Evolutionary conservation across 805 yeast species (phyloP).

Genomic region (Brettanomyces anomalus): DNA sequence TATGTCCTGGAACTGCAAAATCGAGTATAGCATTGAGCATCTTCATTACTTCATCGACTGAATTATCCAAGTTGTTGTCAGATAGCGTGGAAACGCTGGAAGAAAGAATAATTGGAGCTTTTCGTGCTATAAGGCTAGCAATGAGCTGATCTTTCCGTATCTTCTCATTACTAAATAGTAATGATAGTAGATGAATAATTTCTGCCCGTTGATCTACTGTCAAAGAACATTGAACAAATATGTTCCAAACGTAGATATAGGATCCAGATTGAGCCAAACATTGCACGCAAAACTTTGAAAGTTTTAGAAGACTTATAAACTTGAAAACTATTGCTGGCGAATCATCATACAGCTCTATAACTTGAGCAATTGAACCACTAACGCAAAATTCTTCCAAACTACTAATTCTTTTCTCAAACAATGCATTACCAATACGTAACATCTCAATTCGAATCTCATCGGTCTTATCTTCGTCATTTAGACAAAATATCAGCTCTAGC

Average conservation of each 20-base stretch:
- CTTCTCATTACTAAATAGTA: not conserved
- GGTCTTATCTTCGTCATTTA: not conserved
- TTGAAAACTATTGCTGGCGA: not conserved
- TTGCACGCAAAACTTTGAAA: not conserved
- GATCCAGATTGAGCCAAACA: not conserved
- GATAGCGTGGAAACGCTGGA: not conserved
- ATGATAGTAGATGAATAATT: not conserved
- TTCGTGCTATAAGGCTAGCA: not conserved
- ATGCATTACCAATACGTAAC: constrained; percentile 7
- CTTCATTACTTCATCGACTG: not conserved
- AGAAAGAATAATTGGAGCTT: not conserved
- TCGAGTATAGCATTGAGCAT: not conserved
- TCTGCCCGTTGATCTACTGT: not conserved
- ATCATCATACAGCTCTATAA: not conserved
- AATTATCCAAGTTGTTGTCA: not conserved
- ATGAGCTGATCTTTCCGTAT: constrained; percentile 3
- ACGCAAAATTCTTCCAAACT: constrained; percentile 10
- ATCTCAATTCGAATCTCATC: constrained; percentile 4
- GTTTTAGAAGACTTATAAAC: not conserved
- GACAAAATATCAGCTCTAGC: constrained; percentile 5
- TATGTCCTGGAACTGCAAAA: not conserved
- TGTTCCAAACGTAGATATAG: not conserved
- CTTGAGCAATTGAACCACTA: constrained; percentile 10
- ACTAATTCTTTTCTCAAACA: constrained; percentile 8
- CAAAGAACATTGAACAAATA: not conserved